These are phyloP conservation scores for Cenchrus americanus DNA, from an alignment of 176 grass and related monocot species.

Conservation along the genomic window DNA sequence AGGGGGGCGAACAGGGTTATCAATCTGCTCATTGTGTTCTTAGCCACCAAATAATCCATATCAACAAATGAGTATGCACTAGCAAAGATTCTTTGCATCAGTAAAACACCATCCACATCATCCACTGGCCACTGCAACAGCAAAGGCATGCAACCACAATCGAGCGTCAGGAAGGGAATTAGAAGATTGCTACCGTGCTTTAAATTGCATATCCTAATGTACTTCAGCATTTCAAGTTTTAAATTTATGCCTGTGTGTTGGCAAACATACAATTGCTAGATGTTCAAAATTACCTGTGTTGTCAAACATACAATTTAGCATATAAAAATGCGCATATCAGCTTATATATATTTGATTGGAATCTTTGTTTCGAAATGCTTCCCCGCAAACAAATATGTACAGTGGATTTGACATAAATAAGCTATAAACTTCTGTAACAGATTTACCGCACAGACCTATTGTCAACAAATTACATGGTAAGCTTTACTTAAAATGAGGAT, in stretches of 20 bases:
- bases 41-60: no score
- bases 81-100: constrained; percentile 9
- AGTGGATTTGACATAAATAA: not conserved
- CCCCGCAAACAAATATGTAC: not conserved
- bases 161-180: not conserved
- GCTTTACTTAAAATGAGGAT: constrained; percentile 37
- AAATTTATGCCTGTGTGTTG: not conserved
- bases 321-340: constrained; percentile 22
- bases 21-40: no score
- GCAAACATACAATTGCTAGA: not conserved
- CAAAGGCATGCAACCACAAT: not conserved
- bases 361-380: not conserved
- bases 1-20: no score
- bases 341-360: not conserved
- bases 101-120: not conserved
- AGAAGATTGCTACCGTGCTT: constrained; percentile 8
- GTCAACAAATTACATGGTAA: not conserved
- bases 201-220: constrained; percentile 24
- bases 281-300: constrained; percentile 16
- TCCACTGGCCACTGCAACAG: constrained; percentile 19
- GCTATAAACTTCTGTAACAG: not conserved
- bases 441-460: not conserved
- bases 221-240: constrained; percentile 6
- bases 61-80: not conserved
- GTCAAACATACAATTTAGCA: not conserved